Conservation (phyloP, 1,139 yeast species). For the Blastobotrys petasosporus region DNA sequence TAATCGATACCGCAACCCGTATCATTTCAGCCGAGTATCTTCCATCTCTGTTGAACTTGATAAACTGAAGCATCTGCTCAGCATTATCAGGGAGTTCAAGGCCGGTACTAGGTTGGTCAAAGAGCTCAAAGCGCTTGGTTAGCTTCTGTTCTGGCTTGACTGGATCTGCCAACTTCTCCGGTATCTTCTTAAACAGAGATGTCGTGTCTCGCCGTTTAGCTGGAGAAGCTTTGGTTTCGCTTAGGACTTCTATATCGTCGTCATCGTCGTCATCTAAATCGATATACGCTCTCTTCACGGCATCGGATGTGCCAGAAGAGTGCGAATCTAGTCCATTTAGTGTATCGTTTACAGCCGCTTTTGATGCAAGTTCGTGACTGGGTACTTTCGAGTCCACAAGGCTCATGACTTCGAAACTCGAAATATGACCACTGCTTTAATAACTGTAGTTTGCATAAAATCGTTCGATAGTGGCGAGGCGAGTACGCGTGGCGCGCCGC, state of each 20-base stretch:
- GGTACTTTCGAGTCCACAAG: too few relatives aligned
- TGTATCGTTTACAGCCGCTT: too few relatives aligned
- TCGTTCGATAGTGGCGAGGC: too few relatives aligned
- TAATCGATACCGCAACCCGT: neutral
- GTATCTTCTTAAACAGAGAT: neutral
- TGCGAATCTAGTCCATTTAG: too few relatives aligned
- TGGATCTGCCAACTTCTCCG: neutral
- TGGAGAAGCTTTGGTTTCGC: neutral
- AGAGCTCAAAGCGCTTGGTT: neutral
- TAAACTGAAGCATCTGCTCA: neutral
- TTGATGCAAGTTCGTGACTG: too few relatives aligned
- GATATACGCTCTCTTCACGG: too few relatives aligned
- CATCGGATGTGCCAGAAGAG: too few relatives aligned
- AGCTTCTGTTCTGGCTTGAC: neutral
- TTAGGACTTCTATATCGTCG: slow-evolving; percentile 1
- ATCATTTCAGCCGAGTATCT: neutral
- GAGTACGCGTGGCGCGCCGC: too few relatives aligned
- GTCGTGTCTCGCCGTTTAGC: neutral
- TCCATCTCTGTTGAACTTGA: neutral
- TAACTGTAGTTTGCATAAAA: too few relatives aligned
- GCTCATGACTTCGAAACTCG: too few relatives aligned
- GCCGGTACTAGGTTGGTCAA: neutral
- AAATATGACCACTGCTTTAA: too few relatives aligned
- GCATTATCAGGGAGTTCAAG: slow-evolving; percentile 4
- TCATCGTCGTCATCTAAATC: slow-evolving; percentile 3